Conservation (phyloP, 495 filamentous ascomycete species). For the Hypoxylon intermedium region DNA sequence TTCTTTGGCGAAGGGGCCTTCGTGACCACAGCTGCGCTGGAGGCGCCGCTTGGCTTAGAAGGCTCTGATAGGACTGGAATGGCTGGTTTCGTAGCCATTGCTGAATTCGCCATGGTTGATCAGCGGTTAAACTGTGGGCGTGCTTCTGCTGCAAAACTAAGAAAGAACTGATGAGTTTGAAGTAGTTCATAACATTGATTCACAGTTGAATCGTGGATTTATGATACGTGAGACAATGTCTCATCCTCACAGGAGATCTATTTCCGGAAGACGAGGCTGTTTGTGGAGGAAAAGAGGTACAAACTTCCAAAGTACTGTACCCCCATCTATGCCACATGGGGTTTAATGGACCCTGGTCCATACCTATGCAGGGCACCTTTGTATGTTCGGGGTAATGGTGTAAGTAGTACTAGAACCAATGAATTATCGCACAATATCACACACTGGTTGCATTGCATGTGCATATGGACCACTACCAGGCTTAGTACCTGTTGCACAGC, state of each 20-base stretch:
- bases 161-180: neutral
- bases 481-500: too few relatives aligned
- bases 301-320: neutral
- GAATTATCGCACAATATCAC: too few relatives aligned
- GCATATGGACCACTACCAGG: too few relatives aligned
- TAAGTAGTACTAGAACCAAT: too few relatives aligned
- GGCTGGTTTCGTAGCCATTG: neutral
- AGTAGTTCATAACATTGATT: neutral
- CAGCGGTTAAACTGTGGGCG: neutral
- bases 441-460: too few relatives aligned
- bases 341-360: too few relatives aligned
- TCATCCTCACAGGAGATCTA: neutral
- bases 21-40: neutral
- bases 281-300: neutral
- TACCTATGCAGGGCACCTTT: too few relatives aligned
- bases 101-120: neutral
- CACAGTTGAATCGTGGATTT: neutral
- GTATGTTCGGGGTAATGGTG: too few relatives aligned
- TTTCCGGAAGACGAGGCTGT: neutral
- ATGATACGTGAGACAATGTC: neutral
- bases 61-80: too few relatives aligned
- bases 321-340: neutral
- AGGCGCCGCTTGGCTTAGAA: too few relatives aligned
- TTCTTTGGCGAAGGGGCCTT: neutral
- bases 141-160: neutral